Base-by-base conservation (phyloP, 2,329 filamentous ascomycete genomes). In the Lachnellula cervina region DNA sequence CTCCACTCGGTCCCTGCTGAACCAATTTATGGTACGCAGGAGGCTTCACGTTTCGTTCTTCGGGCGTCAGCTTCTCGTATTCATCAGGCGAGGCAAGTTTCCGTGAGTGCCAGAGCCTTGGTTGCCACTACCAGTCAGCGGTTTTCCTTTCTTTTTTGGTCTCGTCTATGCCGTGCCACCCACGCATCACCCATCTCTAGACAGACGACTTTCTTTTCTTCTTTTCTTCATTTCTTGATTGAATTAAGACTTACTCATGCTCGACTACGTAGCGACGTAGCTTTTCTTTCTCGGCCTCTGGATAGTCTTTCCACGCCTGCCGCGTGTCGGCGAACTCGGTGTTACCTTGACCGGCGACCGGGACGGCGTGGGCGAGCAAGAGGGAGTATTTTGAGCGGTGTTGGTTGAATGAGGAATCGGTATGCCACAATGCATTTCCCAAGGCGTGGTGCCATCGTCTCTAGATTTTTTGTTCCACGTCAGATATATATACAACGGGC, bases 251-350 rank as follows among this genome's bases (percentile, higher is more conserved):
- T 50, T 42, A 40, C 48, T 50, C 48, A 23, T 50, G 48, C 21
- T 50, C 48, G 11, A 50, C 48, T 4, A 42, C 17, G 9, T 40
- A 25, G 11, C 3, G 19, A 7, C 38, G 32, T 14, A 66, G 65
- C 9, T 71, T 70, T n/a, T 51, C 46, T 14, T 51, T 59, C n/a
- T 56, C 43, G 7, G 68, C 67, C 0, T 64, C 57, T 0, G 72
- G 70, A 1, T 81, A 69, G 16, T 76, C 73, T 16, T 75, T 73
- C 53, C 71, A 80, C 2, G 79, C 79, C 0, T 75, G 72, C 4
- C 79, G 70, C 6, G 76, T 75, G 64, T 83, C 79, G 2, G 76
- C 76, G 59, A 79, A 81, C 28, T 77, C 75, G 2, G 79, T 81
- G 50, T 75, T 72, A 17, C 77, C 79, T 19, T 77, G 77, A 2